phyloP scores from a whole-genome alignment of 2,329 filamentous ascomycete genomes.

The Exophiala xenobiotica region DNA sequence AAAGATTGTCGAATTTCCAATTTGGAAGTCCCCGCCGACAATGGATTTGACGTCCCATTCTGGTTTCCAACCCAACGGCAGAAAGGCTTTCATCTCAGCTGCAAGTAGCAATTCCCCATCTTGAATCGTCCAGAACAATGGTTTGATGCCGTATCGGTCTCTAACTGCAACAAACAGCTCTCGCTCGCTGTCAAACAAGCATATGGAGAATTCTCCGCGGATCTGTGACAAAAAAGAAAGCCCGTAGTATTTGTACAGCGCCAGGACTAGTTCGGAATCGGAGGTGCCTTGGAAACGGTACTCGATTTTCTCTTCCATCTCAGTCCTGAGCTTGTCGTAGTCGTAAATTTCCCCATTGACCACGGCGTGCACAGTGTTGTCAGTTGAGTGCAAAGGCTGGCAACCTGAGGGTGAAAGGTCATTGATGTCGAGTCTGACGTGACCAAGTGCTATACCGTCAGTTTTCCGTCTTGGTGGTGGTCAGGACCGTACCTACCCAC shows the following conservation, averaged over 20 bases:
- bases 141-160: slow-evolving; percentile 57
- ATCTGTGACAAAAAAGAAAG: slow-evolving; percentile 47
- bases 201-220: slow-evolving; percentile 56
- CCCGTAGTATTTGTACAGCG: slow-evolving; percentile 53
- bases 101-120: slow-evolving; percentile 48
- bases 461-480: too few species aligned
- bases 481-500: slow-evolving; percentile 34
- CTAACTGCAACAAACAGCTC: slow-evolving; percentile 49
- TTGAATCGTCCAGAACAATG: slow-evolving; percentile 52
- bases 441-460: slow-evolving; percentile 43
- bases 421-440: slow-evolving; percentile 55
- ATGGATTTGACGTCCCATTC: slow-evolving; percentile 55
- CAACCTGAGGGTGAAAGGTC: slow-evolving; percentile 49
- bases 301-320: slow-evolving; percentile 36
- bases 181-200: slow-evolving; percentile 50
- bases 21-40: slow-evolving; percentile 44
- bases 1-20: slow-evolving; percentile 52
- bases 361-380: slow-evolving; percentile 52
- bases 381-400: slow-evolving; percentile 48
- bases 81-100: slow-evolving; percentile 56
- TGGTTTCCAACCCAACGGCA: slow-evolving; percentile 51
- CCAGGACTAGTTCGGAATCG: slow-evolving; percentile 56
- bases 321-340: slow-evolving; percentile 45
- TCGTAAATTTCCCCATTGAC: slow-evolving; percentile 63
- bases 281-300: slow-evolving; percentile 49